These are phyloP conservation scores for Rickenella mellea DNA, from an alignment of 768 basidiomycete genomes.

Conservation along the genomic window DNA sequence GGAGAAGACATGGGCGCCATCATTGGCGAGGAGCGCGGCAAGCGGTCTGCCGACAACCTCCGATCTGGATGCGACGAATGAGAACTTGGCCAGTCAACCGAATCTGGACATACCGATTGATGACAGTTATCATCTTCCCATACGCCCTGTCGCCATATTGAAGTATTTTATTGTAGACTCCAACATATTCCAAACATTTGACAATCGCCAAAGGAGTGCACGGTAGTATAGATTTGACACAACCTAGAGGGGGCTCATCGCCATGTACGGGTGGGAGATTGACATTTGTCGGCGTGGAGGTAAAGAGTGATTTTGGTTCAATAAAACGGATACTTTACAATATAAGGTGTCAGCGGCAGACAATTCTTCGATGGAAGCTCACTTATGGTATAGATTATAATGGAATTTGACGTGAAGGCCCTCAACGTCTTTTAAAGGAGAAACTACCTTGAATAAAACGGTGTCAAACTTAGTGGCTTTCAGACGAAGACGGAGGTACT, in stretches of 20 bases:
- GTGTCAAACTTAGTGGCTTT: not conserved
- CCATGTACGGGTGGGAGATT: slow-evolving; percentile 22
- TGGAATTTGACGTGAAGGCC: slow-evolving; percentile 95
- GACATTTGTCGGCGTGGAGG: slow-evolving; percentile 27
- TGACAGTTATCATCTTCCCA: slow-evolving; percentile 86
- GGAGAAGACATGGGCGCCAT: slow-evolving; percentile 91
- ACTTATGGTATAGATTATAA: slow-evolving; percentile 95
- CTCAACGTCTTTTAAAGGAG: slow-evolving; percentile 95
- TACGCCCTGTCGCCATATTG: slow-evolving; percentile 93
- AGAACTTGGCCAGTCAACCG: not conserved
- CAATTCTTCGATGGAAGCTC: slow-evolving; percentile 15
- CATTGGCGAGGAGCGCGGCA: slow-evolving; percentile 92
- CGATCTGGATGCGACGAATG: slow-evolving; percentile 44
- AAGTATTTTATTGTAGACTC: slow-evolving; percentile 89
- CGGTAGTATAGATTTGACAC: slow-evolving; percentile 93
- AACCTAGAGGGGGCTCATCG: slow-evolving; percentile 70
- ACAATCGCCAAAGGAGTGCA: slow-evolving; percentile 97
- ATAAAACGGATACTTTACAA: slow-evolving; percentile 80
- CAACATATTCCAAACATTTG: slow-evolving; percentile 83
- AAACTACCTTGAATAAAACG: slow-evolving; percentile 58
- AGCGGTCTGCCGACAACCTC: slow-evolving; percentile 96
- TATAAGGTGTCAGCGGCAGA: not conserved
- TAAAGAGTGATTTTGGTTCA: slow-evolving; percentile 59
- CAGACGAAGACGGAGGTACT: slow-evolving; percentile 22
- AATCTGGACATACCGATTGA: slow-evolving; percentile 64